These are phyloP conservation scores for Claviceps sp. DNA, from an alignment of 2,329 filamentous ascomycete genomes.

Conservation along the genomic window DNA sequence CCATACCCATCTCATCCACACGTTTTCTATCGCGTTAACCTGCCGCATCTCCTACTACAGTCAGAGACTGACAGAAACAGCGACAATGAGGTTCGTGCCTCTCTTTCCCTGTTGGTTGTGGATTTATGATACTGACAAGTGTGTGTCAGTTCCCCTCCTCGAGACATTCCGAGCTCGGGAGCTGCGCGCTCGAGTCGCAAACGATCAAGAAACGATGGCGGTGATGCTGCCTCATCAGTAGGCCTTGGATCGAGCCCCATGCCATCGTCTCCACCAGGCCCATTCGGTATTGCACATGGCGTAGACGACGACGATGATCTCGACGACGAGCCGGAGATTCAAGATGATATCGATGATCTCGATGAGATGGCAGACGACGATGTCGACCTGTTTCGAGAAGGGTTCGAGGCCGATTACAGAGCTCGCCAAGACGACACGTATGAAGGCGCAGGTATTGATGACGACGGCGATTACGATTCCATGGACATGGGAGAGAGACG, in stretches of 20 bases:
- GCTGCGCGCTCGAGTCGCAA: slow-evolving; percentile 40
- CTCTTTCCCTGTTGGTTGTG: neutral
- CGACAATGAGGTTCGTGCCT: slow-evolving; percentile 13
- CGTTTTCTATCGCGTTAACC: neutral
- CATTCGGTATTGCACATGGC: slow-evolving; percentile 50
- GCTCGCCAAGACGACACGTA: slow-evolving; percentile 56
- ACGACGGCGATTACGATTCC: slow-evolving; percentile 60
- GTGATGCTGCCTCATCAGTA: slow-evolving; percentile 38
- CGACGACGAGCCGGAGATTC: slow-evolving; percentile 56
- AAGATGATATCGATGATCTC: slow-evolving; percentile 62
- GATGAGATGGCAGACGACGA: slow-evolving; percentile 75
- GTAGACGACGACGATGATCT: slow-evolving; percentile 59
- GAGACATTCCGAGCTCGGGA: slow-evolving; percentile 67
- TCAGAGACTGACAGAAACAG: neutral
- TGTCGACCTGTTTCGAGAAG: slow-evolving; percentile 63
- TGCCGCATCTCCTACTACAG: neutral
- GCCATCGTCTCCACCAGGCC: slow-evolving; percentile 50
- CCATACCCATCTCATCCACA: no score
- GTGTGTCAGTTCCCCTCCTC: slow-evolving; percentile 59
- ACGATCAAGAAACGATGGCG: slow-evolving; percentile 37
- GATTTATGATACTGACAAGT: slow-evolving; percentile 4
- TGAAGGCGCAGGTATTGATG: slow-evolving; percentile 59
- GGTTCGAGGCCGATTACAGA: slow-evolving; percentile 59
- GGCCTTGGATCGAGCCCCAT: slow-evolving; percentile 46
- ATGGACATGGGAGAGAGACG: slow-evolving; percentile 55